Evolutionary conservation across 805 yeast species (phyloP).

Genomic region (Debaryomyces castellii): DNA sequence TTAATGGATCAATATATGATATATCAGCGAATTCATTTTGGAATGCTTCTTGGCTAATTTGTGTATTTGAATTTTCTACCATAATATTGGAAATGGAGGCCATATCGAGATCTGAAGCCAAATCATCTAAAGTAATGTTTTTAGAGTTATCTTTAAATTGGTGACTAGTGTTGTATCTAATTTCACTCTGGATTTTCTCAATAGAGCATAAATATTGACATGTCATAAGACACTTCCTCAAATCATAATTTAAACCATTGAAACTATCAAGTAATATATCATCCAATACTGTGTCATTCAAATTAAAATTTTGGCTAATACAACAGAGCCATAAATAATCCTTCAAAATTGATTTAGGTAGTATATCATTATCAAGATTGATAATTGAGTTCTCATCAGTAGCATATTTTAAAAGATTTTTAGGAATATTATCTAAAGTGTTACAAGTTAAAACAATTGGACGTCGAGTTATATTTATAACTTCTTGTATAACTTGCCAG

Average conservation of each 20-base stretch:
- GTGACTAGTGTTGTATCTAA: not conserved
- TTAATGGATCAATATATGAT: slow-evolving; percentile 31
- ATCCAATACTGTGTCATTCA: slow-evolving; percentile 28
- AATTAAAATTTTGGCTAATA: slow-evolving; percentile 30
- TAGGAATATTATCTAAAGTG: slow-evolving; percentile 48
- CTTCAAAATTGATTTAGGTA: slow-evolving; percentile 13
- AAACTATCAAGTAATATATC: slow-evolving; percentile 20
- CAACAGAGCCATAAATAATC: slow-evolving; percentile 45
- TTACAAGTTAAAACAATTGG: slow-evolving; percentile 72
- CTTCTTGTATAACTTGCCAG: slow-evolving; percentile 69
- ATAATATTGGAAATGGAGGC: slow-evolving; percentile 31
- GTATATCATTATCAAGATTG: slow-evolving; percentile 23
- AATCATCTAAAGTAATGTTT: not conserved
- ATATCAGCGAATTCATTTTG: slow-evolving; percentile 38
- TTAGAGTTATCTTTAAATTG: not conserved
- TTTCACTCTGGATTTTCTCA: not conserved
- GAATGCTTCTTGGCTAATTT: slow-evolving; percentile 21
- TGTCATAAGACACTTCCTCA: slow-evolving; percentile 46
- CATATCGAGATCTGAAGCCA: slow-evolving; percentile 18
- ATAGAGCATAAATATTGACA: slow-evolving; percentile 41
- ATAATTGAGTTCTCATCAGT: slow-evolving; percentile 39
- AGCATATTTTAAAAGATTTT: slow-evolving; percentile 45
- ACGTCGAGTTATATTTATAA: slow-evolving; percentile 59
- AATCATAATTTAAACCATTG: slow-evolving; percentile 32
- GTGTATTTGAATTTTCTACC: slow-evolving; percentile 22